These are phyloP conservation scores for Furcasterigmium furcatum DNA, from an alignment of 2,329 filamentous ascomycete species.

Conservation along the genomic window DNA sequence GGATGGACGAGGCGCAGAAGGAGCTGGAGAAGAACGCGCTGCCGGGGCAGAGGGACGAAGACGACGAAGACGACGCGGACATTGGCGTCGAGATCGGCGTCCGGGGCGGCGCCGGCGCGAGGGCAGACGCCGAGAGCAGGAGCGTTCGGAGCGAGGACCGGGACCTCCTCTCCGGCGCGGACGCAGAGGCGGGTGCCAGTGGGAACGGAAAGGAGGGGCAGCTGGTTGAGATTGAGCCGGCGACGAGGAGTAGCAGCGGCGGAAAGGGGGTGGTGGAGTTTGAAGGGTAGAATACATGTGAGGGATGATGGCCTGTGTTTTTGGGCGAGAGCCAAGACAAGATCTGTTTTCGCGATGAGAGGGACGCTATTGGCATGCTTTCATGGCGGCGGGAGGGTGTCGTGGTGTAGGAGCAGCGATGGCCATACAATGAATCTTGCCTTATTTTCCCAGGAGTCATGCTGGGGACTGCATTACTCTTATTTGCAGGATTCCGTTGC, in stretches of 20 bases:
- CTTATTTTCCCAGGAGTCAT: no score
- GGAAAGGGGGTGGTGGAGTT: conserved; percentile 38
- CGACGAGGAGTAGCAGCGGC: conserved; percentile 21
- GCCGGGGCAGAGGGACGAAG: conserved; percentile 60
- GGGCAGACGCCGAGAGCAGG: conserved; percentile 57
- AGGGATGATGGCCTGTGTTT: background rate
- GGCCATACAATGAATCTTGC: background rate
- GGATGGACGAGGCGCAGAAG: conserved; percentile 93
- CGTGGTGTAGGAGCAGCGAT: background rate
- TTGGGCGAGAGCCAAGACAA: background rate
- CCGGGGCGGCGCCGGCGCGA: conserved; percentile 31
- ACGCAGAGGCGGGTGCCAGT: conserved; percentile 60
- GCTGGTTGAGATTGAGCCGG: conserved; percentile 28
- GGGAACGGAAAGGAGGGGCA: conserved; percentile 25
- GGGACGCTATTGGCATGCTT: no score
- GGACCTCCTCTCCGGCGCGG: conserved; percentile 70
- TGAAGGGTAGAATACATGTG: conserved; percentile 25
- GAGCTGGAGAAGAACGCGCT: conserved; percentile 82
- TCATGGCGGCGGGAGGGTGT: no score
- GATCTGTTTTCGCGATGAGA: background rate
- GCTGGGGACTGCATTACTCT: no score
- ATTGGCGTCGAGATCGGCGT: conserved; percentile 39
- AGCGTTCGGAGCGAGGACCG: conserved; percentile 65
- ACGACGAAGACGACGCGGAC: conserved; percentile 65
- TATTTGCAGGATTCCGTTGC: no score